phyloP scores from a whole-genome alignment of 2,329 filamentous ascomycete species.

The Pseudopithomyces maydicus region DNA sequence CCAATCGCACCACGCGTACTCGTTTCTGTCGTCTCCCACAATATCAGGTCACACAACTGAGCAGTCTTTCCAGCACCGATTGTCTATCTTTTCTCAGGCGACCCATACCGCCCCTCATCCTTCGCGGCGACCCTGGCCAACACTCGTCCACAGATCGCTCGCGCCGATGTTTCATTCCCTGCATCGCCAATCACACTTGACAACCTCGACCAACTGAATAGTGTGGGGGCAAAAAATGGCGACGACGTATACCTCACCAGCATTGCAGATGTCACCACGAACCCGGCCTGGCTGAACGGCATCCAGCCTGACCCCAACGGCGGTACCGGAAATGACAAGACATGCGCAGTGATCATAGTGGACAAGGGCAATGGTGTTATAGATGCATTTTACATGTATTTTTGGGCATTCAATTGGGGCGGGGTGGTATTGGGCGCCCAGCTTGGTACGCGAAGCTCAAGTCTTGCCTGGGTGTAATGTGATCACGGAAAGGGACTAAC shows the following conservation, averaged over 20 bases:
- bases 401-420: conserved; percentile 60
- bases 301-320: conserved; percentile 55
- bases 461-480: not conserved
- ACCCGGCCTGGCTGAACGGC: conserved; percentile 52
- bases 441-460: conserved; percentile 23
- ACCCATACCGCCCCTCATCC: conserved; percentile 48
- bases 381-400: conserved; percentile 66
- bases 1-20: not conserved
- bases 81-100: conserved; percentile 45
- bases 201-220: conserved; percentile 47
- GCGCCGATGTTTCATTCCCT: conserved; percentile 10
- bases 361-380: conserved; percentile 57
- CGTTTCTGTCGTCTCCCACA: not conserved
- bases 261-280: conserved; percentile 37
- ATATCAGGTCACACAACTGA: not conserved
- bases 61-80: conserved; percentile 40
- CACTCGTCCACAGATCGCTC: conserved; percentile 41
- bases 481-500: not conserved
- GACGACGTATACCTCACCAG: conserved; percentile 47
- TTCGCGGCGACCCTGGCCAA: conserved; percentile 43
- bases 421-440: conserved; percentile 52
- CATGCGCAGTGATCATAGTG: conserved; percentile 59
- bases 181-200: conserved; percentile 39
- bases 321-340: conserved; percentile 51
- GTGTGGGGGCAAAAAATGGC: conserved; percentile 18